These are phyloP conservation scores for Psilocybe sp. DNA, from an alignment of 768 basidiomycete genomes.

Conservation along the genomic window DNA sequence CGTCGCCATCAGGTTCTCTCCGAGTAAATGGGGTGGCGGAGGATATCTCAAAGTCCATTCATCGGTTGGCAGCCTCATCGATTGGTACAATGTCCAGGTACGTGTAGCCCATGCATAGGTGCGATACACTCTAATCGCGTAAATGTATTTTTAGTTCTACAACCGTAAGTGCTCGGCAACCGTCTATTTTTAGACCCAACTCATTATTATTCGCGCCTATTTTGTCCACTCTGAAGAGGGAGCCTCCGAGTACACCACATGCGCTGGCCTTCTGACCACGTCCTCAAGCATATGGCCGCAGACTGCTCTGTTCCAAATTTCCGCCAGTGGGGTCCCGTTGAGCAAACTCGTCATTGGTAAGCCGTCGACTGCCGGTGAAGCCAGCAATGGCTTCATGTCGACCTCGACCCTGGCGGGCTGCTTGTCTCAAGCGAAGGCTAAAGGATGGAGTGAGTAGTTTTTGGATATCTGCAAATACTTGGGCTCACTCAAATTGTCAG, in stretches of 20 bases:
- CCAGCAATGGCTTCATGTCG: slow-evolving; percentile 61
- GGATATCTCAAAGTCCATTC: slow-evolving; percentile 56
- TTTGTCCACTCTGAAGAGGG: slow-evolving; percentile 43
- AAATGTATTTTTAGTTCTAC: slow-evolving; percentile 31
- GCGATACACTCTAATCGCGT: not conserved
- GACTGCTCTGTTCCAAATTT: slow-evolving; percentile 58
- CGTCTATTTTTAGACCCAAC: slow-evolving; percentile 1
- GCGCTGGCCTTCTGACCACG: slow-evolving; percentile 50
- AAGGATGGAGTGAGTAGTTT: slow-evolving; percentile 64
- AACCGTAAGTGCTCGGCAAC: slow-evolving; percentile 32
- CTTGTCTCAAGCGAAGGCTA: slow-evolving; percentile 52
- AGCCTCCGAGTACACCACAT: slow-evolving; percentile 60
- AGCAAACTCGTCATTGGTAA: slow-evolving; percentile 78
- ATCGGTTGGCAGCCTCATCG: slow-evolving; percentile 54
- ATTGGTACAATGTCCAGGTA: slow-evolving; percentile 62
- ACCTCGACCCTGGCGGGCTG: slow-evolving; percentile 57
- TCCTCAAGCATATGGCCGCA: slow-evolving; percentile 64
- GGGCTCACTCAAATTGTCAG: slow-evolving; percentile 13
- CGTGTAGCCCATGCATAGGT: slow-evolving; percentile 10
- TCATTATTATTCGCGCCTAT: slow-evolving; percentile 7
- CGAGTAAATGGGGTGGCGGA: slow-evolving; percentile 39
- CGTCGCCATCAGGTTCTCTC: slow-evolving; percentile 35
- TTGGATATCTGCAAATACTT: not conserved
- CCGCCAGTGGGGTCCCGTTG: slow-evolving; percentile 51
- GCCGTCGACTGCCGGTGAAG: slow-evolving; percentile 51